phyloP scores from a whole-genome alignment of 352 stramenopile genomes.

The Thalassiosira mediterranea region DNA sequence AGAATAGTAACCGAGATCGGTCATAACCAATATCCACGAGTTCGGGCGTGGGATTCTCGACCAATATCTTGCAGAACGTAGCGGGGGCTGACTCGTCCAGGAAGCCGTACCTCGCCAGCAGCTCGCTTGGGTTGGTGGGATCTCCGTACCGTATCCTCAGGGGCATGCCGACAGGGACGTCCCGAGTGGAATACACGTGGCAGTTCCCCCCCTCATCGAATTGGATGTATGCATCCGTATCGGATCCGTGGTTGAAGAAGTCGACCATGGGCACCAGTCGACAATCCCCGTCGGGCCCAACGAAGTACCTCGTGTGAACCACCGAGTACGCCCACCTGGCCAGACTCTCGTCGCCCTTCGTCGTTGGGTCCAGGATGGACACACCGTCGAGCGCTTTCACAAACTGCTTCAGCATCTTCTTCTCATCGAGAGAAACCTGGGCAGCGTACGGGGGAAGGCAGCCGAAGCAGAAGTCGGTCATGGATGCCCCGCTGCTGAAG shows the following conservation, averaged over 20 bases:
- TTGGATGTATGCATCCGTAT: slow-evolving; percentile 18
- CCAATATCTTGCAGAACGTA: slow-evolving; percentile 64
- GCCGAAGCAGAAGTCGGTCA: slow-evolving; percentile 53
- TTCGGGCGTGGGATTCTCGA: slow-evolving; percentile 34
- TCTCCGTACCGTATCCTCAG: slow-evolving; percentile 54
- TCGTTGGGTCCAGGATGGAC: slow-evolving; percentile 31
- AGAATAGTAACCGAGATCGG: slow-evolving; percentile 53
- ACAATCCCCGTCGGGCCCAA: slow-evolving; percentile 6
- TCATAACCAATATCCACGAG: slow-evolving; percentile 55
- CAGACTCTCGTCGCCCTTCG: slow-evolving; percentile 34
- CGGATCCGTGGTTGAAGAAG: slow-evolving; percentile 43
- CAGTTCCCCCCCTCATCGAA: slow-evolving; percentile 59
- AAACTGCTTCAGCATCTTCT: slow-evolving; percentile 20
- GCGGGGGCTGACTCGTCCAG: slow-evolving; percentile 51
- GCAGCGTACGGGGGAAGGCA: slow-evolving; percentile 56
- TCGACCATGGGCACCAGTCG: slow-evolving; percentile 33
- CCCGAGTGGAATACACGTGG: slow-evolving; percentile 26
- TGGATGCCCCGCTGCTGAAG: slow-evolving; percentile 39
- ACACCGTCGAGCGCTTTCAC: slow-evolving; percentile 14
- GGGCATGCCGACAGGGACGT: slow-evolving; percentile 42
- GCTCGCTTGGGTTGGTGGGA: slow-evolving; percentile 50
- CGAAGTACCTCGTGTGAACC: slow-evolving; percentile 29
- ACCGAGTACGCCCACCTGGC: slow-evolving; percentile 35
- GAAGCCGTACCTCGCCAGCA: slow-evolving; percentile 65
- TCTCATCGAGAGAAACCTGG: background rate